Base-by-base conservation (phyloP, 495 filamentous ascomycete species). In the Niebla homalea region DNA sequence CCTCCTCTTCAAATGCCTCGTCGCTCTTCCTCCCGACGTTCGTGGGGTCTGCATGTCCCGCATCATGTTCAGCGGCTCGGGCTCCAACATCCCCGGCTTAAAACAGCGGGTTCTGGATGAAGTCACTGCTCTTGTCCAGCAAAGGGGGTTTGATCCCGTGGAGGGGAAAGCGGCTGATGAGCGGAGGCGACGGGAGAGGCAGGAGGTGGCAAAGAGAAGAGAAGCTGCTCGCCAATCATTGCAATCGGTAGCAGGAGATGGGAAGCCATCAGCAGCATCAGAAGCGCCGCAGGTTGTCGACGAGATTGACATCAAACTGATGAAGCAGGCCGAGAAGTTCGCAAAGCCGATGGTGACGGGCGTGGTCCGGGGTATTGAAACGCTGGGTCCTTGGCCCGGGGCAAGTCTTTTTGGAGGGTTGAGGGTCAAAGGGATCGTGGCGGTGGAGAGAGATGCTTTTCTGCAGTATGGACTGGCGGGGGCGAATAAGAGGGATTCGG, bases 21-120 rank as follows among this genome's bases (percentile, higher is more conserved):
- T 90, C 2, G 65, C 77, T 10, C 71, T 94, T 1, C 85, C 89
- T 0, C 68, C 89, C 2, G 92, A 98, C 67, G 78, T 85, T 19
- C 80, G 92, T 20, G 79, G 81, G 0, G 66, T 81, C 8, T 94
- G 88, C 64, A 92, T 96, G 85, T 79, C 88, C 6, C 84, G 90
- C 45, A 87, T 98, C 46, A 73, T 94, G 4, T 80, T 97, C 59
- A 83, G 83, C 0, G 92, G 92, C 35, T 89, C 89, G 5, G 82
- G 83, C 42, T 79, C 88, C 36, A 75, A 77, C 20, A 81, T 97
- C 12, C 76, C 85, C 2, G 92, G 92, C 5, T 67, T 98, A 2
- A 89, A 87, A 57, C 67, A 68, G n/a, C 79, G 92, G 7, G 73
- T 94, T 25, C 67, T 96, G 16, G 70, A 79, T 22, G 90, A 98